A percentile compares a stretch with the other conserved stretches of the same genome.
phyloP scores from a whole-genome alignment of 108 stramenopile species.

The Heterococcus sp. region DNA sequence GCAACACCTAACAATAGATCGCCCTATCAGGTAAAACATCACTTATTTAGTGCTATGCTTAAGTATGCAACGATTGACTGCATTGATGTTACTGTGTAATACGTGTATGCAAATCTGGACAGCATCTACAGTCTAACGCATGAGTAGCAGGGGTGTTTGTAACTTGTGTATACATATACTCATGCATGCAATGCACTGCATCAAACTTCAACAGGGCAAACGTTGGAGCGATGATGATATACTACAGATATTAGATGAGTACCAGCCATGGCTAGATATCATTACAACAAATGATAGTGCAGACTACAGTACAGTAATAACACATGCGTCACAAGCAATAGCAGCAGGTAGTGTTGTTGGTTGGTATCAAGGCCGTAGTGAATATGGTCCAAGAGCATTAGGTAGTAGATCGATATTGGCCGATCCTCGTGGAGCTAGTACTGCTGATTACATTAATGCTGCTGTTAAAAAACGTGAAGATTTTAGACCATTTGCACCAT shows the following conservation, averaged over 20 bases:
- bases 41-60: too few species aligned
- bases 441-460: conserved; percentile 79
- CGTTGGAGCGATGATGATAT: conserved; percentile 59
- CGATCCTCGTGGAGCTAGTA: conserved; percentile 74
- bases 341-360: conserved; percentile 76
- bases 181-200: background rate
- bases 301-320: conserved; percentile 58
- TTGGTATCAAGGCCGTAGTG: conserved; percentile 78
- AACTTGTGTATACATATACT: background rate
- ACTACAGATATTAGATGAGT: conserved; percentile 68
- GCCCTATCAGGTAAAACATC: too few species aligned
- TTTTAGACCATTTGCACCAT: conserved; percentile 90
- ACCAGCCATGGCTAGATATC: conserved; percentile 43
- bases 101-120: too few species aligned
- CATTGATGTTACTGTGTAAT: too few species aligned
- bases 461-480: conserved; percentile 79
- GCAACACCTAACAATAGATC: too few species aligned
- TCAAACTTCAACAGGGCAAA: conserved; percentile 38
- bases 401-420: conserved; percentile 88
- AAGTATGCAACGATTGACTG: too few species aligned
- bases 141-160: too few species aligned
- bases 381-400: conserved; percentile 85
- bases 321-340: conserved; percentile 68
- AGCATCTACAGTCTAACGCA: too few species aligned
- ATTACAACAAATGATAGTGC: conserved; percentile 68